Evolutionary conservation across 768 basidiomycete species (phyloP), one percentile per base, ranked within the genome.

Genomic region (Amyloporia xantha): DNA sequence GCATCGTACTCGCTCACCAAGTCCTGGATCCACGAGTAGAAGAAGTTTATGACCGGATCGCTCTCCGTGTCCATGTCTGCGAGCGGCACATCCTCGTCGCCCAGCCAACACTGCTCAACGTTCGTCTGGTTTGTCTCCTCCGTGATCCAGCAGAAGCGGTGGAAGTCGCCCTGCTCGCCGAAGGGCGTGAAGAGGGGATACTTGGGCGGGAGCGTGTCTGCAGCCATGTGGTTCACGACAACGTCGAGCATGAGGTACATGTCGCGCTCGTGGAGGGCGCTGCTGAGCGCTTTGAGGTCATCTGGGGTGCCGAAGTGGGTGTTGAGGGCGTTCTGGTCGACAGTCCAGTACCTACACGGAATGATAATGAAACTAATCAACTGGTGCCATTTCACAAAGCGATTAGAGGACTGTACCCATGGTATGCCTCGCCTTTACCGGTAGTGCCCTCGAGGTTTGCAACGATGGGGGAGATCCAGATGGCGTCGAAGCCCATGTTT

Each of bases 201-300:
- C 47, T 54, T 57, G 20, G 58, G 57, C 47, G 58, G 55, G 41
- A 7, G 15, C 61, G 58, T 47, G 23, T 64, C 53, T 0, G 73
- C 66, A 1, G 75, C 75, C 62, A 83, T 71, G 59, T 82, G 80
- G 56, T 83, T 82, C 53, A 82, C 70, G 54, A 83, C 81, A 46
- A 81, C 62, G 60, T 82, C 81, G 15, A 82, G 61, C 77, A 82
- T 81, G 49, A 81, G 68, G 60, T 69, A 72, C 81, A 82, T 82
- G 36, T 68, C 71, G n/a, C 75, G 70, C 1, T 59, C 54, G 51
- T 82, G 81, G 23, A 81, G 59, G 4, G 73, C 73, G 13, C 62
- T 50, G 17, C 68, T 66, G 17, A 81, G 72, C n/a, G 68, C 66
- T 44, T 71, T 73, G 41, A 82, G 71, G 56, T 81, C 80, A 28